A percentile compares a stretch with the other conserved stretches of the same genome.
Evolutionary conservation across 2,329 filamentous ascomycete species (phyloP).

Genomic region (Aspergillus tanneri): DNA sequence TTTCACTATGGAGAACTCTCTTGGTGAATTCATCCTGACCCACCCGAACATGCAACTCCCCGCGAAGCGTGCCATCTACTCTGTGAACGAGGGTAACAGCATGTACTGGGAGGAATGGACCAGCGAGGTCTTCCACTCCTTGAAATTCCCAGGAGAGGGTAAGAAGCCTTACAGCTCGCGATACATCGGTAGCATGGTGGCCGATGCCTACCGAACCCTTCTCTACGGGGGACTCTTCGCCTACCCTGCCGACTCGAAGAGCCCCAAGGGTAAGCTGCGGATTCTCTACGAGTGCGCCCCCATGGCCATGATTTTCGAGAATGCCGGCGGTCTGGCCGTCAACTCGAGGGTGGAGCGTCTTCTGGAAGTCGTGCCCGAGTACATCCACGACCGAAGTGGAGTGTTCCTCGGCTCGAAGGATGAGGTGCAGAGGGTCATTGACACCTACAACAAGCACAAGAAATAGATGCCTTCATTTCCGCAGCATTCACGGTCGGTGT

Average conservation of each 20-base stretch:
- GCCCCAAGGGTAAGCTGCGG: conserved; percentile 93
- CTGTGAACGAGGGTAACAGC: conserved; percentile 97
- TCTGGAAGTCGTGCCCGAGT: conserved; percentile 82
- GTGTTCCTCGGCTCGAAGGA: conserved; percentile 96
- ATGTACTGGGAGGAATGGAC: conserved; percentile 91
- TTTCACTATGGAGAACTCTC: conserved; percentile 93
- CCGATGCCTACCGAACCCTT: conserved; percentile 92
- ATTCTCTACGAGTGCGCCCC: conserved; percentile 98
- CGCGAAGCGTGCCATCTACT: conserved; percentile 81
- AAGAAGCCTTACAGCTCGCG: conserved; percentile 87
- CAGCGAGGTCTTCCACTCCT: conserved; percentile 80
- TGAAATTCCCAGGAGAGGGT: conserved; percentile 74
- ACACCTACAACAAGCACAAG: conserved; percentile 63
- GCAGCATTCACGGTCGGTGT: conserved; percentile 6
- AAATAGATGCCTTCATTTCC: conserved; percentile 23
- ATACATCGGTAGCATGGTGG: conserved; percentile 98
- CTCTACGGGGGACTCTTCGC: conserved; percentile 97
- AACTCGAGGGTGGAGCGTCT: conserved; percentile 89
- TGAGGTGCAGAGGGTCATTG: conserved; percentile 93
- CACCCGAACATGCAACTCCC: conserved; percentile 94
- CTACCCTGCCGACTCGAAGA: conserved; percentile 97
- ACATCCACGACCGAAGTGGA: conserved; percentile 92
- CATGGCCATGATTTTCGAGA: conserved; percentile 99
- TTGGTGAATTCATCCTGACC: conserved; percentile 98
- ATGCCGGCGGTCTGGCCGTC: conserved; percentile 90